phyloP scores from a whole-genome alignment of 2,329 filamentous ascomycete genomes.

The Cladosporium sp. region DNA sequence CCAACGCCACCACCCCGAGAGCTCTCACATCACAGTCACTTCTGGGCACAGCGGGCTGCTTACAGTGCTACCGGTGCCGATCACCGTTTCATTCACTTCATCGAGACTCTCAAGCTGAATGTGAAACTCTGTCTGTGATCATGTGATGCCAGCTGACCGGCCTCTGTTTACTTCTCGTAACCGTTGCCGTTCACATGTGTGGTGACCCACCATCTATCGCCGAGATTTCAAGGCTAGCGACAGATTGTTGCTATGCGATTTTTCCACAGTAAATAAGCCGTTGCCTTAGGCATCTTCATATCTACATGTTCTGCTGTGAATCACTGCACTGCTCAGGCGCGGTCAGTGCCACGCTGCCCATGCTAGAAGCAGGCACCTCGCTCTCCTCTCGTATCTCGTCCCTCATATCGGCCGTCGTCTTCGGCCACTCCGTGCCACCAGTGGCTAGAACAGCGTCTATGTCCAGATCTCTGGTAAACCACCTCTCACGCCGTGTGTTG shows the following conservation, averaged over 20 bases:
- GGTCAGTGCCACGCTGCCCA: not conserved
- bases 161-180: not conserved
- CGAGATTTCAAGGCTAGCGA: slow-evolving; percentile 12
- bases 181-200: slow-evolving; percentile 6
- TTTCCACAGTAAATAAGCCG: not conserved
- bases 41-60: not conserved
- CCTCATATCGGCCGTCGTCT: not conserved
- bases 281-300: slow-evolving; percentile 1
- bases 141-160: not conserved
- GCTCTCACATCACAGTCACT: no score
- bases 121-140: not conserved
- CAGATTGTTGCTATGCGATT: slow-evolving; percentile 12
- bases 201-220: slow-evolving; percentile 8
- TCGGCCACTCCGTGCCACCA: slow-evolving; percentile 38
- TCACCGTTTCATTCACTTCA: not conserved
- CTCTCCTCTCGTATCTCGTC: not conserved
- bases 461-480: slow-evolving; percentile 63
- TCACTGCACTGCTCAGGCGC: not conserved
- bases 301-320: not conserved
- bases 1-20: not conserved
- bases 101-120: not conserved
- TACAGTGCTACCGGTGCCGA: not conserved
- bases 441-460: slow-evolving; percentile 62
- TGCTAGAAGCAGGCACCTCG: slow-evolving; percentile 13
- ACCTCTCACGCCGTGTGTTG: slow-evolving; percentile 64